Percentiles rank a stretch among this genome's conserved stretches.
Conservation (phyloP, 2,329 filamentous ascomycete genomes). For the Ophiostoma novo-ulmi region DNA sequence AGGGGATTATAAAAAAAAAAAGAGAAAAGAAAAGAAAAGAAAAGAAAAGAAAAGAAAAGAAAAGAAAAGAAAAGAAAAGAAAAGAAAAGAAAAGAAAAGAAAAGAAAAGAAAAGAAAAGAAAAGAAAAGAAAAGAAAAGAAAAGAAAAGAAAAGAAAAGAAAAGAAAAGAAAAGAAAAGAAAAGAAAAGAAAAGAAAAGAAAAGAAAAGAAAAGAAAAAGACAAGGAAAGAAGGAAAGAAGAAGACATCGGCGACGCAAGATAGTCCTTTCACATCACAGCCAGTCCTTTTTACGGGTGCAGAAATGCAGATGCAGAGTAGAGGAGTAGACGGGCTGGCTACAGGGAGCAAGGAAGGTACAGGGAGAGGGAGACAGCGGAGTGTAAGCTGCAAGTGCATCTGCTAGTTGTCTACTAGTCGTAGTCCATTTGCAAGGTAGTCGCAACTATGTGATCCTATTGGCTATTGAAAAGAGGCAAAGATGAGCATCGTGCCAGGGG, state of each 20-base stretch:
- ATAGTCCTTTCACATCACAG: not conserved
- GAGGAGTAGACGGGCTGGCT: not conserved
- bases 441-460: not conserved
- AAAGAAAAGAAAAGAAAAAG: not conserved
- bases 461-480: not conserved
- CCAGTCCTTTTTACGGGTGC: constrained; percentile 2
- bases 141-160: too few relatives aligned
- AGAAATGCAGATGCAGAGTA: not conserved
- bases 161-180: too few relatives aligned
- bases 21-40: not conserved
- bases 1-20: not conserved
- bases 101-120: too few relatives aligned
- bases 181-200: not conserved
- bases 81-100: too few relatives aligned
- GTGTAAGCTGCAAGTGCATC: not conserved
- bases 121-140: too few relatives aligned
- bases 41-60: too few relatives aligned
- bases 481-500: constrained; percentile 12
- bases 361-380: not conserved
- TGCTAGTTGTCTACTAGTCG: not conserved
- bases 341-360: not conserved
- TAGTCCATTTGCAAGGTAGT: not conserved
- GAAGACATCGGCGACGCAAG: not conserved
- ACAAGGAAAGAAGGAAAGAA: not conserved
- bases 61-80: too few relatives aligned